phyloP scores from a whole-genome alignment of 805 yeast genomes.

The Nakazawaea ambrosiae region DNA sequence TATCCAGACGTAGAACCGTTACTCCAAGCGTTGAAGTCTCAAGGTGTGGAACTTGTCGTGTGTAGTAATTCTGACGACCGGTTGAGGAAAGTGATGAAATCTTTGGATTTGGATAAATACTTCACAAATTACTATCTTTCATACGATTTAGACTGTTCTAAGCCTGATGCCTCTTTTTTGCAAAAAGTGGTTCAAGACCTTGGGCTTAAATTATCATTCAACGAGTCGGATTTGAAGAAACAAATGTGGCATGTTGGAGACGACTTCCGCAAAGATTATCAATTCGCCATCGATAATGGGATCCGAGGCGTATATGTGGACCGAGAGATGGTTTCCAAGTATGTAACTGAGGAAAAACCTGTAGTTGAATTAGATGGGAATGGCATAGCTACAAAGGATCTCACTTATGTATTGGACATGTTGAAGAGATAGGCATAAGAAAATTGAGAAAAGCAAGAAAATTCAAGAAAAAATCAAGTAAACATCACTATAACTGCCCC shows the following conservation, averaged over 20 bases:
- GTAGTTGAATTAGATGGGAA: too few species aligned
- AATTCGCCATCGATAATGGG: conserved; percentile 47
- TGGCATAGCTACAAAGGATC: too few species aligned
- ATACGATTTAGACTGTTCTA: conserved; percentile 46
- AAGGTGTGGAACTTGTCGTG: conserved; percentile 33
- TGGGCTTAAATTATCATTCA: conserved; percentile 2
- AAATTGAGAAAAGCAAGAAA: too few species aligned
- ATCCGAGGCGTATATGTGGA: conserved; percentile 44
- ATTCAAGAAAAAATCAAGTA: too few species aligned
- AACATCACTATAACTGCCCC: too few species aligned
- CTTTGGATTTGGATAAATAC: conserved; percentile 34
- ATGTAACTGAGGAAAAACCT: not conserved
- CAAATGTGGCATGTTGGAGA: conserved; percentile 65
- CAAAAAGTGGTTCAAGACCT: conserved; percentile 26
- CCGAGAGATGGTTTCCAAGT: not conserved
- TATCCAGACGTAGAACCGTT: conserved; percentile 48
- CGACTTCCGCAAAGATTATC: conserved; percentile 44
- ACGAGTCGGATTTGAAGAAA: not conserved
- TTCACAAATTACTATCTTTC: conserved; percentile 43
- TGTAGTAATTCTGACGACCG: conserved; percentile 60
- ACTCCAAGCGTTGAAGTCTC: conserved; percentile 24
- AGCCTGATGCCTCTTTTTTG: conserved; percentile 47
- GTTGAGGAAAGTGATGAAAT: conserved; percentile 35
- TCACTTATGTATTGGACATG: too few species aligned
- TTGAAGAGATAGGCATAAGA: too few species aligned